Conservation (phyloP, 2,329 filamentous ascomycete species). For the Ascochyta koolunga region DNA sequence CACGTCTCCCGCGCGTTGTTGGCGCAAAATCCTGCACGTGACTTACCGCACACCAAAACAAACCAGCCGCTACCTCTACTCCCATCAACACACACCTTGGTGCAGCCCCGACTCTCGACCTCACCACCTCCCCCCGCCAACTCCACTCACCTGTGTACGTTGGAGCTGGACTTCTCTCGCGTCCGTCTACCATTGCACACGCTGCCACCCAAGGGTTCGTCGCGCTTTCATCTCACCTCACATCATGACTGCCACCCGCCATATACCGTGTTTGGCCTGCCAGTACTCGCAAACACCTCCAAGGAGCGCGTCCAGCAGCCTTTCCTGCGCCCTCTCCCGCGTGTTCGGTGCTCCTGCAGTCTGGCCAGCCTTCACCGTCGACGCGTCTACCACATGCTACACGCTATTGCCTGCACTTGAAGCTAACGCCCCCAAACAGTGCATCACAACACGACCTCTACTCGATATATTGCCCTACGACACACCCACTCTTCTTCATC, state of each 20-base stretch:
- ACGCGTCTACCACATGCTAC: constrained; percentile 22
- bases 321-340: constrained; percentile 22
- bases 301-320: constrained; percentile 30
- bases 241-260: constrained; percentile 40
- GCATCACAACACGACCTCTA: constrained; percentile 47
- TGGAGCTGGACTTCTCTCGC: constrained; percentile 43
- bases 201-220: constrained; percentile 39
- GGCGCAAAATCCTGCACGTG: constrained; percentile 23
- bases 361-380: constrained; percentile 30
- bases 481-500: constrained; percentile 29
- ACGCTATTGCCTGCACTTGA: constrained; percentile 19
- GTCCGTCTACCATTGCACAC: constrained; percentile 33
- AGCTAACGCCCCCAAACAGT: constrained; percentile 42
- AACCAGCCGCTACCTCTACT: constrained; percentile 38
- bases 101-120: constrained; percentile 33
- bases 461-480: constrained; percentile 34
- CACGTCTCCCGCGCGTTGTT: constrained; percentile 36
- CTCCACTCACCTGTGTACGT: constrained; percentile 32
- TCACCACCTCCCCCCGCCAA: constrained; percentile 23
- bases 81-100: constrained; percentile 46
- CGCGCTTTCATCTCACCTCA: constrained; percentile 35
- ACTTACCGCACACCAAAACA: constrained; percentile 42
- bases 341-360: constrained; percentile 30
- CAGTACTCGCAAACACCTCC: constrained; percentile 37
- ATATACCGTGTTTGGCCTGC: constrained; percentile 40